A percentile compares a stretch with the other conserved stretches of the same genome.
These are phyloP conservation scores for Penicillium paxilli DNA, from an alignment of 495 filamentous ascomycete genomes.

Conservation along the genomic window DNA sequence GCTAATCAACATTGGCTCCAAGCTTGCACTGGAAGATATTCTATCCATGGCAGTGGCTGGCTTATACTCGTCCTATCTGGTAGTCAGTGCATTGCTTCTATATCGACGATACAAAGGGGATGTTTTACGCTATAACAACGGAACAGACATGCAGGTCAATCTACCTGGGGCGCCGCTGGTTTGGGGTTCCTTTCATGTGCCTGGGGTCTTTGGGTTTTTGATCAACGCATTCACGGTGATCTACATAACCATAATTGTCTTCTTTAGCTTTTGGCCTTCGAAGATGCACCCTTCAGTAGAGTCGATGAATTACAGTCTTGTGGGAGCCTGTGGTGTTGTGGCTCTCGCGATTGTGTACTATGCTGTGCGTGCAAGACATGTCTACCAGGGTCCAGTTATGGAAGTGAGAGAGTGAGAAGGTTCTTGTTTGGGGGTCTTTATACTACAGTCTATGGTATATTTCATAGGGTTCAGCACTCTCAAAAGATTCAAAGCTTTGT, in stretches of 20 bases:
- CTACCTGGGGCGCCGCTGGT: not conserved
- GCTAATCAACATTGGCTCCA: constrained; percentile 53
- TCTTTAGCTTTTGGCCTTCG: constrained; percentile 45
- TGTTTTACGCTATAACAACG: not conserved
- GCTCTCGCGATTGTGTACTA: constrained; percentile 40
- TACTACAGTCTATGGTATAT: not conserved
- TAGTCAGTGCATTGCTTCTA: not conserved
- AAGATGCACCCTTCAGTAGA: constrained; percentile 18
- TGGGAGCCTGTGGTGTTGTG: constrained; percentile 30
- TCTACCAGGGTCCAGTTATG: constrained; percentile 40
- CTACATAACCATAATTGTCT: constrained; percentile 17
- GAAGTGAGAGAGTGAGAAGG: constrained; percentile 9
- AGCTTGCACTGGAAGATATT: constrained; percentile 44
- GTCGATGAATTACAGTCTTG: constrained; percentile 42
- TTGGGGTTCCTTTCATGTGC: constrained; percentile 12
- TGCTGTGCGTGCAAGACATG: constrained; percentile 30
- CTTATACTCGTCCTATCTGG: not conserved
- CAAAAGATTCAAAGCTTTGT: no score
- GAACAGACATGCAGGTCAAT: not conserved
- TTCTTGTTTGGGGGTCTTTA: not conserved
- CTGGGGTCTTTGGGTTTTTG: constrained; percentile 9
- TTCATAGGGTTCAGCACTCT: no score
- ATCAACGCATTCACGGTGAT: constrained; percentile 7
- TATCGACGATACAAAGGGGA: constrained; percentile 4
- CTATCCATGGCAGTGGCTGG: constrained; percentile 34